Conservation (phyloP, 1,284 basidiomycete genomes). For the Erythrobasidium hasegawianum region DNA sequence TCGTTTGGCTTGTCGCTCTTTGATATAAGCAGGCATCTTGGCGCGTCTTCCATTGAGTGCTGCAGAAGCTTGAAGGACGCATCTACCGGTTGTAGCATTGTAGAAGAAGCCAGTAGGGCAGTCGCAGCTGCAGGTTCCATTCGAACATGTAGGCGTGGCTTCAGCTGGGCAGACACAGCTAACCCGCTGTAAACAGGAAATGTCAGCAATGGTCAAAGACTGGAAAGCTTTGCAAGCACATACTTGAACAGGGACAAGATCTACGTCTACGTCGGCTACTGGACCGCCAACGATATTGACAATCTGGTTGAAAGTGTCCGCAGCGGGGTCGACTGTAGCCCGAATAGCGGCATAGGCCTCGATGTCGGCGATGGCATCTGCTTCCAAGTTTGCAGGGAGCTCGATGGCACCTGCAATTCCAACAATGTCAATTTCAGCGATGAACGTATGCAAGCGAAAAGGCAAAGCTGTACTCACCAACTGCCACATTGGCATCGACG, state of each 20-base stretch:
- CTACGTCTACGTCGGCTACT: not conserved
- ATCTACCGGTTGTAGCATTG: not conserved
- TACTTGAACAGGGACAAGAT: not conserved
- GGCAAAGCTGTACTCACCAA: not conserved
- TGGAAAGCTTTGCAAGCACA: not conserved
- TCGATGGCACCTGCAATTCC: not conserved
- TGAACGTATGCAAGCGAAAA: no score
- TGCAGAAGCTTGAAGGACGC: not conserved
- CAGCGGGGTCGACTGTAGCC: slow-evolving; percentile 58
- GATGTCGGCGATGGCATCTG: slow-evolving; percentile 47
- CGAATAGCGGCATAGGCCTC: slow-evolving; percentile 74
- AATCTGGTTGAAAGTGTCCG: slow-evolving; percentile 64
- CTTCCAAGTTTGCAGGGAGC: not conserved
- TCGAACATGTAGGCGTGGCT: not conserved
- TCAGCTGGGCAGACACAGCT: not conserved
- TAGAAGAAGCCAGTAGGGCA: slow-evolving; percentile 1
- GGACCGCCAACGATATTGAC: slow-evolving; percentile 8
- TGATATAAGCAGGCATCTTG: no score
- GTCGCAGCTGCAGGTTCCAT: not conserved
- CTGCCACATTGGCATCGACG: not conserved
- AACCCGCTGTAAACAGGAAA: not conserved
- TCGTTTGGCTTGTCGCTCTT: no score
- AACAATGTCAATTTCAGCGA: no score
- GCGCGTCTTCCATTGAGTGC: no score
- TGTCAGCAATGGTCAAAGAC: not conserved